These are phyloP conservation scores for Corynespora cassiicola DNA, from an alignment of 2,329 filamentous ascomycete genomes.

Conservation along the genomic window DNA sequence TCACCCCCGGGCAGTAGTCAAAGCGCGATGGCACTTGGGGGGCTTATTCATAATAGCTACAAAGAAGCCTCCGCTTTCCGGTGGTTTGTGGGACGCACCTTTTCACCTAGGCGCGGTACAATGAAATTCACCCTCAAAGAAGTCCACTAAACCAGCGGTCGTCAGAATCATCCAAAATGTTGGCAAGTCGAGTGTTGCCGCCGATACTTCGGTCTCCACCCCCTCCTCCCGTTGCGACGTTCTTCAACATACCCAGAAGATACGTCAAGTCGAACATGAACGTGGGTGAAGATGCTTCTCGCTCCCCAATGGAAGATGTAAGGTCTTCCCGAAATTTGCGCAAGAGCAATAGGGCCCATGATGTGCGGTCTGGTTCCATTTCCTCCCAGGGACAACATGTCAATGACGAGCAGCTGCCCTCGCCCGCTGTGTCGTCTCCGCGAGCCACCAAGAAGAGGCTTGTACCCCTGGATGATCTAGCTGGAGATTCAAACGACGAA, in stretches of 20 bases:
- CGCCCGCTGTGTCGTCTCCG: constrained; percentile 23
- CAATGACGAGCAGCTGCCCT: constrained; percentile 25
- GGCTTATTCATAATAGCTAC: constrained; percentile 37
- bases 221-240: constrained; percentile 34
- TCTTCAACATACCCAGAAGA: constrained; percentile 42
- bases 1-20: constrained; percentile 25
- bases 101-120: constrained; percentile 37
- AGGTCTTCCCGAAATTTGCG: constrained; percentile 28
- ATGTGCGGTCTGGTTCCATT: constrained; percentile 28
- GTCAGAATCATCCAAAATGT: constrained; percentile 36
- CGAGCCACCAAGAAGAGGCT: constrained; percentile 31
- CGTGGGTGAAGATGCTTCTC: constrained; percentile 19
- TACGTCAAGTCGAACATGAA: constrained; percentile 44
- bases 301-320: constrained; percentile 25
- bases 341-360: constrained; percentile 36
- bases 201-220: constrained; percentile 31
- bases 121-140: constrained; percentile 41
- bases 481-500: too few relatives aligned
- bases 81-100: constrained; percentile 28
- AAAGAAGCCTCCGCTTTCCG: constrained; percentile 36
- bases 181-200: constrained; percentile 41
- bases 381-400: constrained; percentile 19
- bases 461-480: constrained; percentile 25
- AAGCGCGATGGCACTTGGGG: constrained; percentile 23
- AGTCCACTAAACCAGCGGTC: constrained; percentile 34